Conservation (phyloP, 371 early-diverging fungal species). For the Circinella umbellata region DNA sequence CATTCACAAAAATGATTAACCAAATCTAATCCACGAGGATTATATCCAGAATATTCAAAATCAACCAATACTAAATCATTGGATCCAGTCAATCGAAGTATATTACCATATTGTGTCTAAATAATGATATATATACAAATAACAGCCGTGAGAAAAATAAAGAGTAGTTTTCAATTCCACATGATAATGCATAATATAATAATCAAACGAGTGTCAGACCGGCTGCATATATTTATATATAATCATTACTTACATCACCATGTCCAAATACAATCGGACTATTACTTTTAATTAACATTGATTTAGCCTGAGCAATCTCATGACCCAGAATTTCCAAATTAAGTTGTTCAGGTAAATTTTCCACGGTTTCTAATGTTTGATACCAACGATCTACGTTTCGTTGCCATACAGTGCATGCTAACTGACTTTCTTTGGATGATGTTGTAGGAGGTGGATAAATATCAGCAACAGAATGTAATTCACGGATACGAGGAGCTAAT, state of each 20-base stretch:
- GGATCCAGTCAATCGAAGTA: constrained; percentile 33
- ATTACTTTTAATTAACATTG: constrained; percentile 31
- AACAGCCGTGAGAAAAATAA: too few relatives aligned
- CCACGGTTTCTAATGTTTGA: constrained; percentile 22
- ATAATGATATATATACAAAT: neutral
- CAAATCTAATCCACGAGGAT: constrained; percentile 82
- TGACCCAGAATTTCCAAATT: constrained; percentile 45
- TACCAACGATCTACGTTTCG: constrained; percentile 69
- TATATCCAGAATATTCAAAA: constrained; percentile 92
- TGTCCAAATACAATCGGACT: constrained; percentile 84
- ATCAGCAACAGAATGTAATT: constrained; percentile 75
- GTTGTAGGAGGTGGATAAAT: constrained; percentile 58
- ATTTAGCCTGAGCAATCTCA: constrained; percentile 55
- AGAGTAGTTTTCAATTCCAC: neutral
- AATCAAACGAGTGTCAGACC: too few relatives aligned
- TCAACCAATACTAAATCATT: constrained; percentile 55
- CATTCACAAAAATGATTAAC: constrained; percentile 94
- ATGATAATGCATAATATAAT: too few relatives aligned
- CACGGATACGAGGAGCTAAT: constrained; percentile 77
- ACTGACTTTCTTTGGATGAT: constrained; percentile 12
- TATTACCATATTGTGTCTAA: constrained; percentile 42
- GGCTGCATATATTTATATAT: neutral
- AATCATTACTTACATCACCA: constrained; percentile 71
- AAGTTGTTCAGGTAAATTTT: constrained; percentile 22
- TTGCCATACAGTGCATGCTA: constrained; percentile 50